phyloP scores from a whole-genome alignment of 2,329 filamentous ascomycete species.

The Alternaria sp. region DNA sequence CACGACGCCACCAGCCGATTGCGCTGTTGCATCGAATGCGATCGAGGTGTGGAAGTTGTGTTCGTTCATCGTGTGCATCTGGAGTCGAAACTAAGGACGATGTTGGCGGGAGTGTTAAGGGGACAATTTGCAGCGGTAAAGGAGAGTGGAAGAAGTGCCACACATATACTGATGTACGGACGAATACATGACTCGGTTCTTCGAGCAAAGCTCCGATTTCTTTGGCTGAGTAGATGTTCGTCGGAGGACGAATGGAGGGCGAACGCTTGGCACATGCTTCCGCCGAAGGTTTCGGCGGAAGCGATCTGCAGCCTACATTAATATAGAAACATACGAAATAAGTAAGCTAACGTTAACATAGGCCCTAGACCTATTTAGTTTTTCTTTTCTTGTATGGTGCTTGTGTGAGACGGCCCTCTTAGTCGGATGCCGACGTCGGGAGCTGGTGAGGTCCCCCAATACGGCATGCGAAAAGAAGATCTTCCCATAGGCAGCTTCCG shows the following conservation, averaged over 20 bases:
- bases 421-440: slow-evolving; percentile 27
- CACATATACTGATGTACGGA: background rate
- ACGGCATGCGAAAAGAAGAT: background rate
- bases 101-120: background rate
- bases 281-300: background rate
- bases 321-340: background rate
- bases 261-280: background rate
- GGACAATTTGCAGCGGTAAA: background rate
- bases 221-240: background rate
- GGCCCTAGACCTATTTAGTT: background rate
- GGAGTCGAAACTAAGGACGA: background rate
- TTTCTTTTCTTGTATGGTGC: background rate
- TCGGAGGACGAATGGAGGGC: background rate
- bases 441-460: slow-evolving; percentile 20
- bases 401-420: background rate
- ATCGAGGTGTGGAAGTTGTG: background rate
- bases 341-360: background rate
- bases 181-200: background rate
- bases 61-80: background rate
- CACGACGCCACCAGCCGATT: background rate
- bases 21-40: background rate
- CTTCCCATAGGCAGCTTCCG: background rate
- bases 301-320: background rate
- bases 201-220: background rate
- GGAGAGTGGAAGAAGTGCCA: background rate